A percentile compares a stretch with the other conserved stretches of the same genome.
Conservation (phyloP, 768 basidiomycete genomes). For the Russula olivacea region DNA sequence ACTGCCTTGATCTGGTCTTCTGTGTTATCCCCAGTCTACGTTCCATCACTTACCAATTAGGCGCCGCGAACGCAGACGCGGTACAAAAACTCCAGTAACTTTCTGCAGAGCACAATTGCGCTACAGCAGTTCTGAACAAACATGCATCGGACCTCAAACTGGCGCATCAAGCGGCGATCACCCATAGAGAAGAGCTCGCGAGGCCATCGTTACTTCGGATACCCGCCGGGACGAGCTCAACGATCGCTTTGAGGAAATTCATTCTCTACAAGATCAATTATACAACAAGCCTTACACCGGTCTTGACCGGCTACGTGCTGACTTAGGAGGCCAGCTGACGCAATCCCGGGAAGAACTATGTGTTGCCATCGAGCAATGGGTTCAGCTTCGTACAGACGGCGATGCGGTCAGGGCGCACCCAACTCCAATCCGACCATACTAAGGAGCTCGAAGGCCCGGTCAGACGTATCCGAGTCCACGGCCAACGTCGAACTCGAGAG, state of each 20-base stretch:
- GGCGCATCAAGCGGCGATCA: background rate
- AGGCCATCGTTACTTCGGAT: constrained; percentile 9
- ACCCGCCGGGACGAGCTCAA: constrained; percentile 17
- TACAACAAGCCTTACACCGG: constrained; percentile 22
- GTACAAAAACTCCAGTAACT: constrained; percentile 3
- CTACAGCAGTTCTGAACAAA: background rate
- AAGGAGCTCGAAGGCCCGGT: constrained; percentile 27
- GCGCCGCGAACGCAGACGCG: background rate
- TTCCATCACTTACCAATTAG: background rate
- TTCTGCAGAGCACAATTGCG: background rate
- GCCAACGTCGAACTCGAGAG: constrained; percentile 19
- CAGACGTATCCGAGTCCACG: constrained; percentile 18
- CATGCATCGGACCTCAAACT: constrained; percentile 7
- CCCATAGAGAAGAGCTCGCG: constrained; percentile 10
- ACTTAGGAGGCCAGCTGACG: constrained; percentile 25
- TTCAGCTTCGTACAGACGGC: constrained; percentile 8
- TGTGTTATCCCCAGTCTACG: constrained; percentile 6
- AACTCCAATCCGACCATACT: constrained; percentile 15
- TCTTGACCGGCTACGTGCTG: constrained; percentile 10
- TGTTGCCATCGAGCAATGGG: constrained; percentile 12
- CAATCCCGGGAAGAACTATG: constrained; percentile 25
- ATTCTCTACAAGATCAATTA: constrained; percentile 14
- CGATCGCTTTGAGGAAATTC: constrained; percentile 12
- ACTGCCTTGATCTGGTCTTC: constrained; percentile 27
- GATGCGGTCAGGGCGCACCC: constrained; percentile 2